phyloP scores from a whole-genome alignment of 2,329 filamentous ascomycete genomes.

The Lachnellula hyalina region DNA sequence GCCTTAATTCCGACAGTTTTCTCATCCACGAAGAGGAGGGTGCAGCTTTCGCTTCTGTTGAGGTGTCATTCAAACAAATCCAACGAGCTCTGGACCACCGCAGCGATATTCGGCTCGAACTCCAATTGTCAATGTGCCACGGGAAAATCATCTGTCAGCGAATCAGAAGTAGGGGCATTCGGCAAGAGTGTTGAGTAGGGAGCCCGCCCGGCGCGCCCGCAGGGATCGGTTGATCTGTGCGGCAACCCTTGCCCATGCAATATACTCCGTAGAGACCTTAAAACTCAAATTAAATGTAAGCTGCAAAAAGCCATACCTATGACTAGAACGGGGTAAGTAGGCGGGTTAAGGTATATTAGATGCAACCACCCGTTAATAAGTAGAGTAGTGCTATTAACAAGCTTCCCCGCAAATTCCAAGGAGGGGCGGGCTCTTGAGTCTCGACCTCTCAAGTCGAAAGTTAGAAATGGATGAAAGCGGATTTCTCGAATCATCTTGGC shows the following conservation, averaged over 20 bases:
- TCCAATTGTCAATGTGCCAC: slow-evolving; percentile 9
- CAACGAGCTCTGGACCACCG: not conserved
- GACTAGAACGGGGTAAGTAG: not conserved
- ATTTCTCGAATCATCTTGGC: no score
- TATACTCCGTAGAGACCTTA: slow-evolving; percentile 3
- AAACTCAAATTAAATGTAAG: slow-evolving; percentile 1
- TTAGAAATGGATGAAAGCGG: no score
- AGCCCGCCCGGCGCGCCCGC: slow-evolving; percentile 12
- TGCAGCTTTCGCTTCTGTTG: slow-evolving; percentile 2
- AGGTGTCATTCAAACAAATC: not conserved
- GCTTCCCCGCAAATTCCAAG: slow-evolving; percentile 17
- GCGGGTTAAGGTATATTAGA: not conserved
- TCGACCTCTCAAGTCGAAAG: not conserved
- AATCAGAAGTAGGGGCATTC: slow-evolving; percentile 4
- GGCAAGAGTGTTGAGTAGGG: slow-evolving; percentile 5
- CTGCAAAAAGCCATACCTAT: not conserved
- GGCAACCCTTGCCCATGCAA: slow-evolving; percentile 12
- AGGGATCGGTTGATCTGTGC: slow-evolving; percentile 19
- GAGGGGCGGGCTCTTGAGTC: not conserved
- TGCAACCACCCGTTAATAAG: no score
- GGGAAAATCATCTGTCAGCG: slow-evolving; percentile 8
- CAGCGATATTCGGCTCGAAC: not conserved
- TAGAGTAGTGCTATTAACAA: not conserved
- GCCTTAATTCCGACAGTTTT: no score
- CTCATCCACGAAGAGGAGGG: no score